Conservation (phyloP, 2,329 filamentous ascomycete genomes). For the Verticillium nonalfalfae region DNA sequence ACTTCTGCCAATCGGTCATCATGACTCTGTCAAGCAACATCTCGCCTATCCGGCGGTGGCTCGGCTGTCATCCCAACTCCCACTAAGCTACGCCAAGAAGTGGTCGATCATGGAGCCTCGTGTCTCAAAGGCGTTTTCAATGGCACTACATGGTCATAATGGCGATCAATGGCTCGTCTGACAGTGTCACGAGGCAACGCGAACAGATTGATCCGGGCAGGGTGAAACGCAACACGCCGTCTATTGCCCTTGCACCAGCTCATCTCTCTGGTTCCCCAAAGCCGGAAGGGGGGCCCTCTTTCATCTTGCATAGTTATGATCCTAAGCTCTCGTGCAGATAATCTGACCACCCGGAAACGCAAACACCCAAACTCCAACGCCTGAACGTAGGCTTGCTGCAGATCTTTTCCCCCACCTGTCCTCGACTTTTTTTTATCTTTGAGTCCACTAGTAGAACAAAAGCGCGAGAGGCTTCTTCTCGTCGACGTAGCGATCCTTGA, state of each 20-base stretch:
- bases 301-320: not conserved
- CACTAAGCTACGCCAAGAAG: not conserved
- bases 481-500: conserved; percentile 63
- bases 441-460: conserved; percentile 51
- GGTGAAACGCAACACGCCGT: not conserved
- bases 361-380: not conserved
- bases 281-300: not conserved
- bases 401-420: not conserved
- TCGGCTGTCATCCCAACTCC: not conserved
- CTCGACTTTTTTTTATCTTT: not conserved
- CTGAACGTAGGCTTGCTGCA: not conserved
- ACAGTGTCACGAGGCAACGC: not conserved
- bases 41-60: not conserved
- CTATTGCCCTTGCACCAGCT: not conserved
- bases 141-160: not conserved
- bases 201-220: not conserved
- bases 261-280: not conserved
- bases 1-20: too few species aligned
- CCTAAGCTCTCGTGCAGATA: not conserved
- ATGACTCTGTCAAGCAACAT: not conserved
- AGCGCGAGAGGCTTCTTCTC: conserved; percentile 52
- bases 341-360: not conserved
- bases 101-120: not conserved
- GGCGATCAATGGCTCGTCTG: not conserved
- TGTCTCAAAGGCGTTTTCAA: not conserved